These are phyloP conservation scores for Spergularia marina DNA, from an alignment of 148 eudicot genomes.

Conservation along the genomic window DNA sequence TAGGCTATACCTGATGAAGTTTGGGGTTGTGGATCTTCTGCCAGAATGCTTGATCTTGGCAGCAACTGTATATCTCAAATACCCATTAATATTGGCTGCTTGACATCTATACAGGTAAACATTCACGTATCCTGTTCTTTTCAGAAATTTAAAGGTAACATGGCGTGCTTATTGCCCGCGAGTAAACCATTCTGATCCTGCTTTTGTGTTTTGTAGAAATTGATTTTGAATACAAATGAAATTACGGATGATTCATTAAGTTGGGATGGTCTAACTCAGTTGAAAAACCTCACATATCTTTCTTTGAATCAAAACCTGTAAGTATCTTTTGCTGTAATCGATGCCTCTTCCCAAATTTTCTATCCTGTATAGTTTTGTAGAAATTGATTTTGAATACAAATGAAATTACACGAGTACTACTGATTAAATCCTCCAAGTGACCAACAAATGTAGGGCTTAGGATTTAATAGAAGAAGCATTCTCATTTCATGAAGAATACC, in stretches of 20 bases:
- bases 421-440: not conserved
- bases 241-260: slow-evolving; percentile 53
- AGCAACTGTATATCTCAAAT: slow-evolving; percentile 53
- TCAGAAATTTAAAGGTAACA: not conserved
- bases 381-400: too few relatives aligned
- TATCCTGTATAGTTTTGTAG: too few relatives aligned
- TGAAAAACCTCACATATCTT: slow-evolving; percentile 54
- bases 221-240: slow-evolving; percentile 56
- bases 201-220: slow-evolving; percentile 56
- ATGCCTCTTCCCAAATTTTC: not conserved
- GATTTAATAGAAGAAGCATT: not conserved
- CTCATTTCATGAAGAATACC: not conserved
- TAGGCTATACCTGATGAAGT: slow-evolving; percentile 81
- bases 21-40: slow-evolving; percentile 67
- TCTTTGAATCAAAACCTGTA: slow-evolving; percentile 78
- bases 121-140: not conserved
- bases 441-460: not conserved
- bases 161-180: not conserved
- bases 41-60: slow-evolving; percentile 78
- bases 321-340: slow-evolving; percentile 22
- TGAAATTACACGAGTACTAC: not conserved
- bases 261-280: slow-evolving; percentile 68
- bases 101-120: slow-evolving; percentile 56
- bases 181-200: not conserved
- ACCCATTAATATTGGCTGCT: slow-evolving; percentile 47